Evolutionary conservation across 768 basidiomycete species (phyloP).

Genomic region (Heimioporus sp.): DNA sequence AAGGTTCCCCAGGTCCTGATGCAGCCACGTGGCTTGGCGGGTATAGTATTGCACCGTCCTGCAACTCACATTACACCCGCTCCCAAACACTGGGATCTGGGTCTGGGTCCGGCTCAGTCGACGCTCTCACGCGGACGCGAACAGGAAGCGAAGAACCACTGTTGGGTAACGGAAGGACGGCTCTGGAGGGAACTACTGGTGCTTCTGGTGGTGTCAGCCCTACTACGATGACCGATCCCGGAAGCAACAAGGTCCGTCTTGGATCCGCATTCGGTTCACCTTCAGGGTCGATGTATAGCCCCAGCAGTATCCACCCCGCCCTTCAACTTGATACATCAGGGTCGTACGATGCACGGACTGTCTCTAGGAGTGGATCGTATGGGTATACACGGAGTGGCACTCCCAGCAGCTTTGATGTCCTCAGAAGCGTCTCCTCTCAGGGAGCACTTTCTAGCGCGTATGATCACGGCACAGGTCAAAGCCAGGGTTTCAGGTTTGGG

Average conservation of each 20-base stretch:
- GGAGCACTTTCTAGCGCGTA: conserved; percentile 25
- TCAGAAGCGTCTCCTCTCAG: conserved; percentile 32
- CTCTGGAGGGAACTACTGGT: conserved; percentile 5
- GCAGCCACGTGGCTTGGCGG: conserved; percentile 25
- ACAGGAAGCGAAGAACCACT: conserved; percentile 32
- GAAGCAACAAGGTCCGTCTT: conserved; percentile 13
- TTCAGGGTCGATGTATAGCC: conserved; percentile 18
- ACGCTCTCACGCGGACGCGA: conserved; percentile 25
- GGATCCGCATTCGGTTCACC: conserved; percentile 33
- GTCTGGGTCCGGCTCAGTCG: conserved; percentile 23
- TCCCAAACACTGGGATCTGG: conserved; percentile 30
- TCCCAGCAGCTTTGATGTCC: conserved; percentile 23
- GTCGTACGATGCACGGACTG: conserved; percentile 16
- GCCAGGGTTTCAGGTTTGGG: conserved; percentile 18
- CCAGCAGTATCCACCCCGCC: conserved; percentile 6
- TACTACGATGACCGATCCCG: conserved; percentile 3
- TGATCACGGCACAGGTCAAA: conserved; percentile 14
- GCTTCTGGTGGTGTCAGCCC: conserved; percentile 8
- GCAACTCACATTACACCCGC: conserved; percentile 23
- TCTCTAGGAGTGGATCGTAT: conserved; percentile 23
- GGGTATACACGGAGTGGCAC: conserved; percentile 24
- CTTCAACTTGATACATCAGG: conserved; percentile 17
- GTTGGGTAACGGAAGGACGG: conserved; percentile 14
- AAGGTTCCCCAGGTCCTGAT: conserved; percentile 29
- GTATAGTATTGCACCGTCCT: conserved; percentile 24